Conservation (phyloP, 225 moss, liverwort and hornwort genomes). For the Antitrichia curtipendula region DNA sequence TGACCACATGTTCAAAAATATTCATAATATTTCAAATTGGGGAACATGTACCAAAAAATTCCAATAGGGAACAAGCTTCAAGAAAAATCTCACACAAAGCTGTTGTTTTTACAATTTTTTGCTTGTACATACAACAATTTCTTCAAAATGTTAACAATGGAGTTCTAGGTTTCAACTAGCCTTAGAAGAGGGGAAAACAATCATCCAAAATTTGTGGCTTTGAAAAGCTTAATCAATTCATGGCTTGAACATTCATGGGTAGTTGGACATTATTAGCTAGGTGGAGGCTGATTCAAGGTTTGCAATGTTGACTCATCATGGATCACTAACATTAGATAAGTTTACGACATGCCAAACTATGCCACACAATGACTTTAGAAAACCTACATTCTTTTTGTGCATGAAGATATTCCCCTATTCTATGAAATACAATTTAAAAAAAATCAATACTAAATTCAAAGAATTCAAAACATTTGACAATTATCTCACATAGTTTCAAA, state of each 20-base stretch:
- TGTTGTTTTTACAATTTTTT: too few relatives aligned
- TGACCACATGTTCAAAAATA: neutral
- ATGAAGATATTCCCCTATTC: neutral
- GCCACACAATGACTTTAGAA: neutral
- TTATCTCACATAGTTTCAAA: accelerated
- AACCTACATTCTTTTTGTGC: too few relatives aligned
- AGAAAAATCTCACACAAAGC: too few relatives aligned
- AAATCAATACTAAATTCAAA: too few relatives aligned
- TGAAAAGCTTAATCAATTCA: neutral
- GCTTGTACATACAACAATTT: neutral
- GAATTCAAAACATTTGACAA: accelerated
- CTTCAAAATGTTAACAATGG: neutral
- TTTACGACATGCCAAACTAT: neutral
- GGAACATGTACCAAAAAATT: too few relatives aligned
- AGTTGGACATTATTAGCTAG: too few relatives aligned
- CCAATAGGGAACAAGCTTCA: too few relatives aligned
- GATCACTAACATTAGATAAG: neutral
- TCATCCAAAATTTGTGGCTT: neutral
- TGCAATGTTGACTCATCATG: neutral
- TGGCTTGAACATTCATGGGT: neutral
- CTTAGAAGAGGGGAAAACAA: neutral
- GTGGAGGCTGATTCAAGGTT: neutral
- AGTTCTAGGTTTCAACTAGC: too few relatives aligned
- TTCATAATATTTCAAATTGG: neutral
- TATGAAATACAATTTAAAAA: neutral